These are phyloP conservation scores for Grifola frondosa DNA, from an alignment of 1,284 basidiomycete genomes.

Conservation along the genomic window DNA sequence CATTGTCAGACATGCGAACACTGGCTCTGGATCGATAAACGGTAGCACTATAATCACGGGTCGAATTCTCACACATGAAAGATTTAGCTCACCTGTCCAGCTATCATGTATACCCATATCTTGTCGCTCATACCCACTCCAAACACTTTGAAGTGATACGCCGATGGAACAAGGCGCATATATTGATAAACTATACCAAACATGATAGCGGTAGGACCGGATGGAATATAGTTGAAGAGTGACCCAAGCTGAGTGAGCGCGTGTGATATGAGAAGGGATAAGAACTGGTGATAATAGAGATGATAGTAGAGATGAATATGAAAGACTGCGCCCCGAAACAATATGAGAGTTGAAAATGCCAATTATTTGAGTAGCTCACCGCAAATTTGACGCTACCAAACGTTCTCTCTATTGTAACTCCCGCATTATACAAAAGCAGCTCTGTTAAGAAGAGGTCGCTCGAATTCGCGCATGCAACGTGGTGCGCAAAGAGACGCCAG, in stretches of 20 bases:
- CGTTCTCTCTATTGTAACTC: constrained; percentile 76
- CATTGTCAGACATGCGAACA: constrained; percentile 2
- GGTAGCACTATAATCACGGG: background rate
- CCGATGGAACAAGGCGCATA: constrained; percentile 70
- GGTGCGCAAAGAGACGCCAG: constrained; percentile 79
- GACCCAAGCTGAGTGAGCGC: constrained; percentile 33
- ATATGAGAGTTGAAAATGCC: constrained; percentile 7
- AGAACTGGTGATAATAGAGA: constrained; percentile 69
- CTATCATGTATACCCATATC: constrained; percentile 66
- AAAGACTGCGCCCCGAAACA: constrained; percentile 60
- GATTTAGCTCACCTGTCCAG: constrained; percentile 52
- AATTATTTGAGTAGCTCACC: constrained; percentile 46
- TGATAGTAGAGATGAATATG: constrained; percentile 57
- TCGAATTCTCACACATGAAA: background rate
- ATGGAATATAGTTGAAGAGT: constrained; percentile 70
- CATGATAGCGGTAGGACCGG: constrained; percentile 72
- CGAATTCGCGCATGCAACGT: constrained; percentile 80
- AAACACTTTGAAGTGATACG: constrained; percentile 76
- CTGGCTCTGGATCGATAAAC: background rate
- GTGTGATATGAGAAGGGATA: constrained; percentile 61
- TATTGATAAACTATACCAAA: constrained; percentile 83
- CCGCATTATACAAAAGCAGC: constrained; percentile 73
- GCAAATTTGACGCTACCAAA: constrained; percentile 89
- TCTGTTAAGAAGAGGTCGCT: constrained; percentile 82
- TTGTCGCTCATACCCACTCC: constrained; percentile 78